Evolutionary conservation across 352 stramenopile genomes (phyloP).

Genomic region (Phytophthora crassamura): DNA sequence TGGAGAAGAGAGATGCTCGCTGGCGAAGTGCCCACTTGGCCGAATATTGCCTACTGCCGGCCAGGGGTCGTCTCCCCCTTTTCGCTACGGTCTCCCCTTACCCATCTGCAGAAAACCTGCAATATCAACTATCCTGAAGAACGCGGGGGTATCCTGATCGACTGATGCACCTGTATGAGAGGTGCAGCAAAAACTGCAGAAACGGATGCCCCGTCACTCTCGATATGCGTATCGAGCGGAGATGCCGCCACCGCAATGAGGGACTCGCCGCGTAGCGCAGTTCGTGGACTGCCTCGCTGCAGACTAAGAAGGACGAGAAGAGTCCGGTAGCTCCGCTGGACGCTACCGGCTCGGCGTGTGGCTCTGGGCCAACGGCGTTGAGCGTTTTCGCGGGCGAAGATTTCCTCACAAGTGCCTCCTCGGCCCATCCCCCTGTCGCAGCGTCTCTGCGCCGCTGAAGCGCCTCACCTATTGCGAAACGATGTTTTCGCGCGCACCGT

Average conservation of each 20-base stretch:
- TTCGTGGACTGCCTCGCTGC: conserved; percentile 16
- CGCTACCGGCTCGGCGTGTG: conserved; percentile 22
- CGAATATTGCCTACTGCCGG: conserved; percentile 40
- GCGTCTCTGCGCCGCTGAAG: conserved; percentile 1
- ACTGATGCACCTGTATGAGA: background rate
- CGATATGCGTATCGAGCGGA: conserved; percentile 13
- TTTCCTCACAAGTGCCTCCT: conserved; percentile 25
- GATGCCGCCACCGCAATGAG: background rate
- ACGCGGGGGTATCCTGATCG: conserved; percentile 4
- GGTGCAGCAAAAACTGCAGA: background rate
- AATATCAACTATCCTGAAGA: background rate
- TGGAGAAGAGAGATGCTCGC: background rate
- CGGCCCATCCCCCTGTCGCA: conserved; percentile 20
- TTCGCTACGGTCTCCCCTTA: conserved; percentile 19
- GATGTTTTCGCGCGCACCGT: conserved; percentile 10
- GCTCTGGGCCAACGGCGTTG: conserved; percentile 6
- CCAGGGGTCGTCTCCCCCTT: conserved; percentile 24
- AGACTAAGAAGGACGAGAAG: conserved; percentile 35
- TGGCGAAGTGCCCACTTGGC: conserved; percentile 6
- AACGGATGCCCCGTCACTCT: conserved; percentile 14
- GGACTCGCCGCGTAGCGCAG: background rate
- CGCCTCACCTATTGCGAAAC: conserved; percentile 5
- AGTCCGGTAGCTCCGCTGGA: conserved; percentile 29
- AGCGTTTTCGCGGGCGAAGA: conserved; percentile 14
- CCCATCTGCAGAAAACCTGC: conserved; percentile 19